These are phyloP conservation scores for Cryomyces minteri DNA, from an alignment of 495 filamentous ascomycete species.

Conservation along the genomic window DNA sequence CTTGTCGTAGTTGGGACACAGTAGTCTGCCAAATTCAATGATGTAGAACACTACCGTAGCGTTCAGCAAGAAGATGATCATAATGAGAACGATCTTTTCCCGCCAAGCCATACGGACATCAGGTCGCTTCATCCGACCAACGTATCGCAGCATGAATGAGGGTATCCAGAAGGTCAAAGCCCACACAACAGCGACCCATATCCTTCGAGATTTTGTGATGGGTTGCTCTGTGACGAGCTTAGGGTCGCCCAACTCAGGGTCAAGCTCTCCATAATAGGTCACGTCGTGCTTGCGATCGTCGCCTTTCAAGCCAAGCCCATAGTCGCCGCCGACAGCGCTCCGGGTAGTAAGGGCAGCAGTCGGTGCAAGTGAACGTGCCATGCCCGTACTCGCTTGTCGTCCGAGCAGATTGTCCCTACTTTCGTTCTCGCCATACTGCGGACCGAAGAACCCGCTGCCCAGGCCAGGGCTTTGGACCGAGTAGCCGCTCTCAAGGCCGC, in stretches of 20 bases:
- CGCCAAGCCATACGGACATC: slow-evolving; percentile 96
- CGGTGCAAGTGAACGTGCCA: slow-evolving; percentile 59
- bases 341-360: slow-evolving; percentile 43
- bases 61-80: slow-evolving; percentile 71
- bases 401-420: slow-evolving; percentile 51
- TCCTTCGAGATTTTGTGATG: slow-evolving; percentile 39
- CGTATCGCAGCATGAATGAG: slow-evolving; percentile 54
- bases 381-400: slow-evolving; percentile 34
- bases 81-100: slow-evolving; percentile 73
- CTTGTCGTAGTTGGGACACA: slow-evolving; percentile 87
- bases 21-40: slow-evolving; percentile 59
- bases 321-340: slow-evolving; percentile 43
- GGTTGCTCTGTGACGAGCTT: slow-evolving; percentile 58
- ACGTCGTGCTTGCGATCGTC: slow-evolving; percentile 55
- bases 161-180: slow-evolving; percentile 87
- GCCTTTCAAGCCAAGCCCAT: slow-evolving; percentile 73
- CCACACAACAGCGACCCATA: slow-evolving; percentile 76
- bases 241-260: slow-evolving; percentile 56
- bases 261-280: slow-evolving; percentile 47
- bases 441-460: slow-evolving; percentile 49
- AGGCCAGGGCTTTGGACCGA: slow-evolving; percentile 27
- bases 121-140: slow-evolving; percentile 93
- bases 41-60: slow-evolving; percentile 83
- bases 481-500: slow-evolving; percentile 43
- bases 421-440: slow-evolving; percentile 37